A percentile compares a stretch with the other conserved stretches of the same genome.
These are phyloP conservation scores for Calocybe indica DNA, from an alignment of 768 basidiomycete genomes.

Conservation along the genomic window DNA sequence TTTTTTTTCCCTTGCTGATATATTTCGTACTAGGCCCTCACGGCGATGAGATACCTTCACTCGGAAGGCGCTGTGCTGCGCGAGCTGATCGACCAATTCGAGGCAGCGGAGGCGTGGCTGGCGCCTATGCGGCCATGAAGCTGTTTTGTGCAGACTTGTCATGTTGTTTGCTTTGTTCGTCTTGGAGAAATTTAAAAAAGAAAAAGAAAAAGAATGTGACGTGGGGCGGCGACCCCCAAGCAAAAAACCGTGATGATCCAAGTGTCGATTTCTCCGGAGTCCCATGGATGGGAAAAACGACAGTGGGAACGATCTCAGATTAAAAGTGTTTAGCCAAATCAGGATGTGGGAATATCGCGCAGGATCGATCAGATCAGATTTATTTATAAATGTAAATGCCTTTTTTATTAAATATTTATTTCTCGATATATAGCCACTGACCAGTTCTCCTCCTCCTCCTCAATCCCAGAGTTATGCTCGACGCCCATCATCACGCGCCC, in stretches of 20 bases:
- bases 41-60: conserved; percentile 86
- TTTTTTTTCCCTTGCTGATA: conserved; percentile 1
- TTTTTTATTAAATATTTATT: no score
- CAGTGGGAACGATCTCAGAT: no score
- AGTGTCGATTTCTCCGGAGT: conserved; percentile 12
- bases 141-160: conserved; percentile 10
- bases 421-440: conserved; percentile 6
- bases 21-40: conserved; percentile 53
- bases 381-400: no score
- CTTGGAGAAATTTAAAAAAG: conserved; percentile 14
- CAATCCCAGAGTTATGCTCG: conserved; percentile 15
- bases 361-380: no score
- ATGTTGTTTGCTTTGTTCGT: conserved; percentile 9
- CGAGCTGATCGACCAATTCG: conserved; percentile 93
- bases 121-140: conserved; percentile 82
- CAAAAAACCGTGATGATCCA: conserved; percentile 14
- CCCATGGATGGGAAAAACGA: background rate
- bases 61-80: conserved; percentile 74
- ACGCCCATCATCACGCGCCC: conserved; percentile 16
- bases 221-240: conserved; percentile 7
- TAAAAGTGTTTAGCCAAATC: no score
- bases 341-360: no score
- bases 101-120: conserved; percentile 92
- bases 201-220: conserved; percentile 25
- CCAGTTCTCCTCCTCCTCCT: conserved; percentile 8